These are phyloP conservation scores for Monilinia aucupariae DNA, from an alignment of 2,329 filamentous ascomycete species.

Conservation along the genomic window DNA sequence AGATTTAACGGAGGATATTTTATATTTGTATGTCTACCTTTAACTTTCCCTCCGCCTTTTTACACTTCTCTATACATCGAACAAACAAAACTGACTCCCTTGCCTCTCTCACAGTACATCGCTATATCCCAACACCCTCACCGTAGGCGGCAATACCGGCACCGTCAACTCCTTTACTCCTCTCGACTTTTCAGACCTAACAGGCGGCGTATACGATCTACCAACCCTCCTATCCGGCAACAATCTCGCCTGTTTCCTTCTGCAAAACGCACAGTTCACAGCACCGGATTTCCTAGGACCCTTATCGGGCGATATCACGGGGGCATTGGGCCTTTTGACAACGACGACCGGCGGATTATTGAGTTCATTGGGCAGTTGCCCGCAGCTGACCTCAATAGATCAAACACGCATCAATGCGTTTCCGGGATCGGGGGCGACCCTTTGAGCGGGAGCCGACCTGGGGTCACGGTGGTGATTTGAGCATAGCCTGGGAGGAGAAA, in stretches of 20 bases:
- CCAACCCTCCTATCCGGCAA: constrained; percentile 42
- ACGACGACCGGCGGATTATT: neutral
- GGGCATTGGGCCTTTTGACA: constrained; percentile 21
- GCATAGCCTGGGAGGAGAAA: neutral
- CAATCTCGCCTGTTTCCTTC: constrained; percentile 43
- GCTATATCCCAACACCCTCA: constrained; percentile 40
- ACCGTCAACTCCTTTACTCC: constrained; percentile 47
- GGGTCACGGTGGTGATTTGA: neutral
- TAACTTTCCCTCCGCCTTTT: too few species aligned
- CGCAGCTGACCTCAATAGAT: neutral
- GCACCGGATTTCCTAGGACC: constrained; percentile 41
- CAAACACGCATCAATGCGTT: neutral
- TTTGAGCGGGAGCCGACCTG: neutral
- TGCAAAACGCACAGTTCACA: constrained; percentile 39
- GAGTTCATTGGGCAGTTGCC: neutral
- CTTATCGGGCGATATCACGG: constrained; percentile 36
- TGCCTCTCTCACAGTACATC: constrained; percentile 25
- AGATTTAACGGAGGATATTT: constrained; percentile 38
- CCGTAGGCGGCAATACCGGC: constrained; percentile 49
- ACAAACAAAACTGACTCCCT: neutral
- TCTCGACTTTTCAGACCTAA: constrained; percentile 40
- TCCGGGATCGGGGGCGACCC: neutral
- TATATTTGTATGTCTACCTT: constrained; percentile 31
- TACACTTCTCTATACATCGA: neutral
- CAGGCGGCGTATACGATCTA: constrained; percentile 42